phyloP scores from a whole-genome alignment of 2,329 filamentous ascomycete genomes.

The Talaromyces rugulosus region DNA sequence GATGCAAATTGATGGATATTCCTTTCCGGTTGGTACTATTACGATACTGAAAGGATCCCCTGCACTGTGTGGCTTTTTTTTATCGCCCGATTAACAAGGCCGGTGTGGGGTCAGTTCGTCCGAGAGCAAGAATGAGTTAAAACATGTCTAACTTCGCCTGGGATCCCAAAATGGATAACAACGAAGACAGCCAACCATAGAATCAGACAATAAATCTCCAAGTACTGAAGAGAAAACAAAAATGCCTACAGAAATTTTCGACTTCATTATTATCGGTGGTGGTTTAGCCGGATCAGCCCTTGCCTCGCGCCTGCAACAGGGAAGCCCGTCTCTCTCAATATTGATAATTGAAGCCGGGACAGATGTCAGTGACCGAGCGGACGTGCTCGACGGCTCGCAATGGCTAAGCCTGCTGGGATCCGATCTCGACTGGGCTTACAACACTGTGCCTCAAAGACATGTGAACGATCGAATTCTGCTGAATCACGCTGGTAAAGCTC shows the following conservation, averaged over 20 bases:
- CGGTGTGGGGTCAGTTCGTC: background rate
- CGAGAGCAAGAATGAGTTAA: too few relatives aligned
- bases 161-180: too few relatives aligned
- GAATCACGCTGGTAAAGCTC: slow-evolving; percentile 26
- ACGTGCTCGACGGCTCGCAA: background rate
- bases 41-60: too few relatives aligned
- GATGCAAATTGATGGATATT: too few relatives aligned
- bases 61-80: background rate
- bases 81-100: background rate
- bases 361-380: background rate
- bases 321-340: background rate
- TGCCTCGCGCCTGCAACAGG: background rate
- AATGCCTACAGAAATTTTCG: background rate
- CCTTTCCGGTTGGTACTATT: too few relatives aligned
- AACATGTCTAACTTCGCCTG: too few relatives aligned
- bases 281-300: background rate
- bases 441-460: slow-evolving; percentile 3
- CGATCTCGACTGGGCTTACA: background rate
- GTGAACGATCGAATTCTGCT: slow-evolving; percentile 13
- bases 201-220: too few relatives aligned
- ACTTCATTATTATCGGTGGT: slow-evolving; percentile 5
- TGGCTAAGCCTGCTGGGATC: background rate
- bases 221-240: background rate
- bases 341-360: slow-evolving; percentile 8
- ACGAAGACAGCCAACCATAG: too few relatives aligned